Evolutionary conservation across 2,329 filamentous ascomycete genomes (phyloP), one percentile per base, ranked within the genome.

Genomic region (Pyrenophora seminiperda): DNA sequence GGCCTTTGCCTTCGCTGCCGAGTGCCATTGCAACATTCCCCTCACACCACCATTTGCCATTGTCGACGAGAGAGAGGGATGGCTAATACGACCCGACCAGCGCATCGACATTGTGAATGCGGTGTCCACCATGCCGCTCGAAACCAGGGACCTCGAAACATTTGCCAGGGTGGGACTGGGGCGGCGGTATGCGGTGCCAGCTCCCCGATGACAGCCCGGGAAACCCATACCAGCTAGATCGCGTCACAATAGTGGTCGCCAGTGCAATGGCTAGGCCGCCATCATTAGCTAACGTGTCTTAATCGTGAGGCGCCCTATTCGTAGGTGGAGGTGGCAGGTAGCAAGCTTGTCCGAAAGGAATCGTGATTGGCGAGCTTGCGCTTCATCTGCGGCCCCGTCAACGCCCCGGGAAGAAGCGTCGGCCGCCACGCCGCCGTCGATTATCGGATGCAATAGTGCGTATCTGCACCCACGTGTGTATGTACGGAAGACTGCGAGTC

Each of bases 121-220:
- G 18, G 19, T 41, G 36, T 44, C 46, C 44, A 45, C 48, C 32
- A 43, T 30, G 34, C 18, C 30, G 47, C 20, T 48, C 29, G 24
- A 37, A 39, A 19, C 32, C 47, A 50, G 32, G 40, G 30, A 15
- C 47, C 15, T 47, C 37, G 41, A 47, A 38, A 39, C 37, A 46
- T 43, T 43, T 30, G 46, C 30, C 42, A 11, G 10, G 24, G 41
- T 41, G 47, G 47, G 47, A n/a, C n/a, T n/a, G n/a, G n/a, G n/a
- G n/a, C n/a, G n/a, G 43, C 43, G 42, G 39, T 18, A 36, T 38
- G 40, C 45, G 27, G 40, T 41, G 40, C 49, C 50, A 41, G 33
- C 37, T 41, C 39, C 48, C 47, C 40, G 44, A 45, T 65, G 62
- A 65, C 62, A 61, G 24, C 30, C 60, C 47, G 48, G 62, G 60